Conservation (phyloP, 805 yeast genomes). For the Monosporozyma aerobia region DNA sequence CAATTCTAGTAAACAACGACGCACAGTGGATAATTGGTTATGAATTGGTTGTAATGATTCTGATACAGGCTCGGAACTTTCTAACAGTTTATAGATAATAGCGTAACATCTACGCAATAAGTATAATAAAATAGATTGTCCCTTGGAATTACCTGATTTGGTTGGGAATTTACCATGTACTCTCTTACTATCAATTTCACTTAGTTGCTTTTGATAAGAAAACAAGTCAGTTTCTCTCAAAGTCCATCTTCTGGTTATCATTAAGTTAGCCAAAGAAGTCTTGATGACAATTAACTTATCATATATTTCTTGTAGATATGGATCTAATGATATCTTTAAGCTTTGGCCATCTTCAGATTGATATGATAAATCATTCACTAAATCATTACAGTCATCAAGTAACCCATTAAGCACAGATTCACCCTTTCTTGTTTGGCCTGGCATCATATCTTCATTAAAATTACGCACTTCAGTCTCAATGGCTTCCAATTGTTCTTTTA, state of each 20-base stretch:
- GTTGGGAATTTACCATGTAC: conserved; percentile 49
- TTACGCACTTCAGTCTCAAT: conserved; percentile 42
- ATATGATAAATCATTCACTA: conserved; percentile 57
- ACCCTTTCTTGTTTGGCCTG: conserved; percentile 24
- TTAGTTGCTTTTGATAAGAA: conserved; percentile 65
- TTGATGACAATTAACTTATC: conserved; percentile 56
- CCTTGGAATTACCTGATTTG: conserved; percentile 34
- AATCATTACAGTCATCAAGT: conserved; percentile 73
- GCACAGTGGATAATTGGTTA: conserved; percentile 85
- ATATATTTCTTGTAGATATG: conserved; percentile 50
- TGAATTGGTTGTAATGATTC: conserved; percentile 91
- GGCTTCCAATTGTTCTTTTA: conserved; percentile 33
- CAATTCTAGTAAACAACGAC: conserved; percentile 81
- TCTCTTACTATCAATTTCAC: conserved; percentile 64
- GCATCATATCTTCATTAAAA: conserved; percentile 35
- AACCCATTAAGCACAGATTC: conserved; percentile 57
- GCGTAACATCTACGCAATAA: conserved; percentile 86
- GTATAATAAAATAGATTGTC: conserved; percentile 59
- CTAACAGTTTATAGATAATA: conserved; percentile 76
- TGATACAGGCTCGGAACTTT: conserved; percentile 88
- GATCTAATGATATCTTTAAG: conserved; percentile 33
- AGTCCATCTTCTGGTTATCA: conserved; percentile 95
- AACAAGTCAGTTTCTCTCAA: conserved; percentile 91
- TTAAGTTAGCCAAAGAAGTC: conserved; percentile 65
- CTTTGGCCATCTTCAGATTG: conserved; percentile 17